phyloP scores from a whole-genome alignment of 768 basidiomycete species.

The Mrakia hoshinonis region DNA sequence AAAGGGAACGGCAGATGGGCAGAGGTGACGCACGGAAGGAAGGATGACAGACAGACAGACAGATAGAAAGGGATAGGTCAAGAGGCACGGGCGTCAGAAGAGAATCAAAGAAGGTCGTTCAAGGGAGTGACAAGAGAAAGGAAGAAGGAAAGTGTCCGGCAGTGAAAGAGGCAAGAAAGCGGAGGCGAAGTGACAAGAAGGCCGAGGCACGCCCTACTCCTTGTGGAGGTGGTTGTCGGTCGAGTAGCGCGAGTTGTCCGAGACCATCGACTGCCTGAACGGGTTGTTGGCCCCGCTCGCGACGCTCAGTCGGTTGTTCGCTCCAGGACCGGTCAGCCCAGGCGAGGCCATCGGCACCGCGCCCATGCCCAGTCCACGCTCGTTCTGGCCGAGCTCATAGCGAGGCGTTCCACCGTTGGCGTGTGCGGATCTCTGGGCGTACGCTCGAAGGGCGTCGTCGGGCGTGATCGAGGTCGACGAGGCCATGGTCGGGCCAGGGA shows the following conservation, averaged over 20 bases:
- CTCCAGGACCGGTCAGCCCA: neutral
- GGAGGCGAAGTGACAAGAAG: neutral
- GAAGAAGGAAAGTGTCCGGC: too few species aligned
- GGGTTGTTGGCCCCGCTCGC: slow-evolving; percentile 23
- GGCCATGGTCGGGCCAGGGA: neutral
- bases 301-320: neutral
- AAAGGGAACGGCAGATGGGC: neutral
- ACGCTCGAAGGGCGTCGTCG: slow-evolving; percentile 19
- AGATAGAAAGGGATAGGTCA: neutral
- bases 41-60: too few species aligned
- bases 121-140: too few species aligned
- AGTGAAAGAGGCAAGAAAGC: too few species aligned
- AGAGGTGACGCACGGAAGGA: neutral
- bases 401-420: slow-evolving; percentile 7
- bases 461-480: slow-evolving; percentile 13
- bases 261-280: slow-evolving; percentile 21
- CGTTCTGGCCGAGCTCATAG: slow-evolving; percentile 8
- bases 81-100: neutral
- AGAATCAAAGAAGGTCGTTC: too few species aligned
- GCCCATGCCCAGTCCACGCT: neutral
- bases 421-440: slow-evolving; percentile 19
- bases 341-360: neutral
- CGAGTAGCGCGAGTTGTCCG: slow-evolving; percentile 8
- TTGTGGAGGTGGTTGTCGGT: slow-evolving; percentile 6
- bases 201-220: neutral